phyloP scores from a whole-genome alignment of 192 early-diverging fungal species.

The Pilobolus umbonatus region DNA sequence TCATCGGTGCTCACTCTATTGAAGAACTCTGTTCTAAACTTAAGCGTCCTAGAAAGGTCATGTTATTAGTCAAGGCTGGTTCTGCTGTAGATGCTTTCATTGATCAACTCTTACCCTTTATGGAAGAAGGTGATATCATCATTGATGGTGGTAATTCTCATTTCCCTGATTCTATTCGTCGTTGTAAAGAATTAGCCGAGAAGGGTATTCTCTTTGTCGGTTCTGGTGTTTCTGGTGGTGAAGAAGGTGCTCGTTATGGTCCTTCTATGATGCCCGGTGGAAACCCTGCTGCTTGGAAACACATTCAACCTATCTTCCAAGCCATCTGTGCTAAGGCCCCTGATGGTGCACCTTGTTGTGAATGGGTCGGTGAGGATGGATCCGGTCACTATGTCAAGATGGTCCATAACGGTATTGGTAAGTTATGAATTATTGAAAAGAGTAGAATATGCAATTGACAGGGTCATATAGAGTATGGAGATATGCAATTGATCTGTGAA shows the following conservation, averaged over 20 bases:
- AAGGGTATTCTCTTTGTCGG: conserved; percentile 96
- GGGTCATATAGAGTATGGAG: conserved; percentile 79
- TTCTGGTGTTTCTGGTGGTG: conserved; percentile 97
- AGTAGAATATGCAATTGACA: not conserved
- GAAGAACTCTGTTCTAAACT: conserved; percentile 92
- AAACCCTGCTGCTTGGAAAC: conserved; percentile 86
- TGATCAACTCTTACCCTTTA: conserved; percentile 77
- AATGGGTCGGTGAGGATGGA: conserved; percentile 97
- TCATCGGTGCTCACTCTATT: conserved; percentile 91
- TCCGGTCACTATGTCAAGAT: conserved; percentile 99
- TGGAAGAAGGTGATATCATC: conserved; percentile 91
- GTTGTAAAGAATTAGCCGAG: conserved; percentile 80
- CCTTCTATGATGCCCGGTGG: conserved; percentile 98
- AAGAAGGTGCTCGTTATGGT: conserved; percentile 96
- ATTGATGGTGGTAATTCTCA: conserved; percentile 99
- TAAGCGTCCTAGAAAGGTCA: conserved; percentile 94
- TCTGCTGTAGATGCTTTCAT: conserved; percentile 94
- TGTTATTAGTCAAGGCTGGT: conserved; percentile 98
- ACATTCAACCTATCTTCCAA: conserved; percentile 96
- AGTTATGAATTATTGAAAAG: not conserved
- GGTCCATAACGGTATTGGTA: conserved; percentile 98
- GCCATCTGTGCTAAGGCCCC: conserved; percentile 86
- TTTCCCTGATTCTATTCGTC: conserved; percentile 93
- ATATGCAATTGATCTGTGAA: conserved; percentile 99
- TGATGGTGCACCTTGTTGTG: conserved; percentile 90